Percentiles rank a stretch among this genome's conserved stretches.
Evolutionary conservation across 2,329 filamentous ascomycete species (phyloP).

Genomic region (Xylogone sp.): DNA sequence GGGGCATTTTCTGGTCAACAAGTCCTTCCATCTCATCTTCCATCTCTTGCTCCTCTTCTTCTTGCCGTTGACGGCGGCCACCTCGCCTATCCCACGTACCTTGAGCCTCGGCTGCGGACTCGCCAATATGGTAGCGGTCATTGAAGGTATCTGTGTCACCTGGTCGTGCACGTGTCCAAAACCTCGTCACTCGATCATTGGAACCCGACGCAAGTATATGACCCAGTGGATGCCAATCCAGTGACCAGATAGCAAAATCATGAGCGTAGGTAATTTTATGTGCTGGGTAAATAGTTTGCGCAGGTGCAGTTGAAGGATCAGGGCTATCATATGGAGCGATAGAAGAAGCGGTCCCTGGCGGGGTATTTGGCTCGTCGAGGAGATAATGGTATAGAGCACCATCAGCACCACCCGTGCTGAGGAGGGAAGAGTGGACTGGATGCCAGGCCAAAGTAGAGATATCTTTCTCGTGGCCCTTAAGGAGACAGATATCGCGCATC

Average conservation of each 20-base stretch:
- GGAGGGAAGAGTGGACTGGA: slow-evolving; percentile 81
- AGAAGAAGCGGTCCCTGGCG: slow-evolving; percentile 65
- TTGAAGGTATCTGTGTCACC: slow-evolving; percentile 83
- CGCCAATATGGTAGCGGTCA: slow-evolving; percentile 93
- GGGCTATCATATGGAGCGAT: slow-evolving; percentile 81
- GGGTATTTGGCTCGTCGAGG: slow-evolving; percentile 90
- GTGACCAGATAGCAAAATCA: slow-evolving; percentile 93
- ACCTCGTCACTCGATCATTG: slow-evolving; percentile 93
- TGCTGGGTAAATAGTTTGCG: slow-evolving; percentile 89
- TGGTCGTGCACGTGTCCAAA: slow-evolving; percentile 89
- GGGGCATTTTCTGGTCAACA: slow-evolving; percentile 81
- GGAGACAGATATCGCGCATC: slow-evolving; percentile 95
- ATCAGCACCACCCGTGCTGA: slow-evolving; percentile 87
- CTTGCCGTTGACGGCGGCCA: slow-evolving; percentile 73
- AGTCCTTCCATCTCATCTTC: slow-evolving; percentile 92
- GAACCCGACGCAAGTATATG: slow-evolving; percentile 94
- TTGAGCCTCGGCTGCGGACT: slow-evolving; percentile 86
- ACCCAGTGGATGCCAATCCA: slow-evolving; percentile 96
- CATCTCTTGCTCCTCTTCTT: slow-evolving; percentile 89
- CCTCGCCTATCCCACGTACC: slow-evolving; percentile 89
- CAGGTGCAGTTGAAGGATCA: slow-evolving; percentile 73
- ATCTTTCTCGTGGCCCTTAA: slow-evolving; percentile 94
- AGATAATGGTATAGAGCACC: slow-evolving; percentile 90
- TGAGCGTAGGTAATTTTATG: slow-evolving; percentile 86
- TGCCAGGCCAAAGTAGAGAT: slow-evolving; percentile 93